Base-by-base conservation (phyloP, 1,284 basidiomycete species). In the Agroathelia rolfsii region DNA sequence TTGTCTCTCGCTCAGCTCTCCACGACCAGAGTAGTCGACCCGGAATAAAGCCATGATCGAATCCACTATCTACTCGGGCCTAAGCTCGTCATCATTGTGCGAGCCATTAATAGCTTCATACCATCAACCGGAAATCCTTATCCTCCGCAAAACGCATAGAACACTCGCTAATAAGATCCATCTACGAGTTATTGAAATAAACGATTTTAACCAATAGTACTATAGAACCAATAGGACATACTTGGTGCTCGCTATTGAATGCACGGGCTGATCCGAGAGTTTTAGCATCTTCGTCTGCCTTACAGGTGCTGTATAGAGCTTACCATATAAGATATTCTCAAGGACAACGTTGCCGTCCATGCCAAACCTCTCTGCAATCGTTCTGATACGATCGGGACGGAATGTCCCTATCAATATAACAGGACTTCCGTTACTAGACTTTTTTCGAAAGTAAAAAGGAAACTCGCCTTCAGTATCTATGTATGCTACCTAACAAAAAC, bases 21-120 rank as follows among this genome's bases (percentile, higher is more conserved):
- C 92, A 59, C 90, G 65, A 7, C 90, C 92, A 4, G 85, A 87
- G 52, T 69, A 95, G 55, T 95, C 92, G 12, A 89, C 86, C 8
- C 90, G 76, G 58, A 95, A 95, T 6, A 94, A 66, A 18, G 92
- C 92, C 85, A 96, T 93, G 44, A 95, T 92, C 43, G 85, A 90
- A 52, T 96, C 87, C 17, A 89, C 76, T 41, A 95, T 86, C 84
- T 89, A 41, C 17, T 18, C 17, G n/a, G 19, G 10, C 19, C 30
- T 24, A 14, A 24, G 30, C 32, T 12, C 24, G 13, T 34, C 35
- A n/a, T n/a, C 29, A 14, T 26, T 27, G 7, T 32, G 17, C 10
- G n/a, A n/a, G n/a, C n/a, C n/a, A n/a, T n/a, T n/a, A n/a, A n/a
- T n/a, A n/a, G n/a, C n/a, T n/a, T n/a, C 50, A 15, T 44, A 81